Evolutionary conservation across 306 rosid species (phyloP).

Genomic region (Inga laurina): DNA sequence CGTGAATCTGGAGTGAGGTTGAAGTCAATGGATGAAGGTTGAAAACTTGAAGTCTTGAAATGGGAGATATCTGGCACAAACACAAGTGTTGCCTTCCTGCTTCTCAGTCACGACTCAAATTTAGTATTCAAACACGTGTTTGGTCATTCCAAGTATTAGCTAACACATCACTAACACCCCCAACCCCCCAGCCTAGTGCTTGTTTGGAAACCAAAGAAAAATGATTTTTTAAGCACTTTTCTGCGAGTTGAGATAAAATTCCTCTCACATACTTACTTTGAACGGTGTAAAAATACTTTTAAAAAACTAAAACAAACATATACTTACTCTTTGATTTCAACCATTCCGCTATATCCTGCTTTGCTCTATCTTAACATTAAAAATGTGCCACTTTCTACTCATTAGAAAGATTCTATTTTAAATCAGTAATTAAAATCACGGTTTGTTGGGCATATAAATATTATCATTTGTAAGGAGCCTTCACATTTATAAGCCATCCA

Average conservation of each 20-base stretch:
- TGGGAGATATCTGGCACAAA: constrained; percentile 44
- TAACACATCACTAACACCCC: not conserved
- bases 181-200: not conserved
- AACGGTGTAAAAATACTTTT: rapidly evolving
- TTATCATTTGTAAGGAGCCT: too few relatives aligned
- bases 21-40: constrained; percentile 35
- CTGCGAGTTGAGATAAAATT: rapidly evolving
- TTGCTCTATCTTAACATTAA: not conserved
- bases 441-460: not conserved
- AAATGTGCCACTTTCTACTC: not conserved
- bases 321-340: not conserved
- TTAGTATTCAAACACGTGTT: constrained; percentile 9
- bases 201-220: too few relatives aligned
- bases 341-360: not conserved
- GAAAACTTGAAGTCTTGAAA: constrained; percentile 27
- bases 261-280: rapidly evolving
- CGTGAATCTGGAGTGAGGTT: constrained; percentile 51
- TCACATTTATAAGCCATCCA: too few relatives aligned
- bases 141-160: constrained; percentile 21
- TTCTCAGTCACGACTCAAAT: constrained; percentile 47
- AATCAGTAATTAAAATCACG: not conserved
- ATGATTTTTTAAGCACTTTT: too few relatives aligned
- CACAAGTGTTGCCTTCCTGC: constrained; percentile 45
- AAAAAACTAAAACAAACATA: too few relatives aligned
- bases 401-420: not conserved